phyloP scores from a whole-genome alignment of 768 basidiomycete genomes.

The Tricholoma flavovirens region DNA sequence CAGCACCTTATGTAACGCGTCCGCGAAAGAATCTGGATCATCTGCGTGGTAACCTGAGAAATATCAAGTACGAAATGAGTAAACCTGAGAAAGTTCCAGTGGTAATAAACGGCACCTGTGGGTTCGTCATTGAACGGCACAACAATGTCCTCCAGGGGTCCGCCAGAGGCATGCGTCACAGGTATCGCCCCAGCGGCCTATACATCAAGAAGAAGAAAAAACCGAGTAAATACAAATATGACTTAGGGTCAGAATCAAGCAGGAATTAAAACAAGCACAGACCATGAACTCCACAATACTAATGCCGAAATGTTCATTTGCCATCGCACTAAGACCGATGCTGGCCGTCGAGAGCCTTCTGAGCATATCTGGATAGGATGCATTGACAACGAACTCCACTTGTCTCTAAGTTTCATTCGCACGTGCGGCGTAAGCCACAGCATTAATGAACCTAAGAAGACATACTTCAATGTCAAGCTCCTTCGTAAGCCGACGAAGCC shows the following conservation, averaged over 20 bases:
- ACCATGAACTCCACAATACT: slow-evolving; percentile 98
- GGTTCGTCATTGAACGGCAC: slow-evolving; percentile 66
- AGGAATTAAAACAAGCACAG: slow-evolving; percentile 18
- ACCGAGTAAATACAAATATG: neutral
- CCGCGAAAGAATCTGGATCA: slow-evolving; percentile 58
- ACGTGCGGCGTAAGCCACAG: neutral
- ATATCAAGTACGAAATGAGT: neutral
- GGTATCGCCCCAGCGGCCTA: slow-evolving; percentile 94
- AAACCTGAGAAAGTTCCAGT: slow-evolving; percentile 1
- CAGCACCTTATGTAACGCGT: slow-evolving; percentile 58
- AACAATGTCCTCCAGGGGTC: slow-evolving; percentile 87
- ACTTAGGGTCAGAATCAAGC: slow-evolving; percentile 1
- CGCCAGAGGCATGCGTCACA: slow-evolving; percentile 88
- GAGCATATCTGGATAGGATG: slow-evolving; percentile 66
- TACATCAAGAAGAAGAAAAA: neutral
- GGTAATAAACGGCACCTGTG: slow-evolving; percentile 46
- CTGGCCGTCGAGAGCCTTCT: slow-evolving; percentile 67
- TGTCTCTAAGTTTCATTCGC: slow-evolving; percentile 41
- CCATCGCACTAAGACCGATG: slow-evolving; percentile 92
- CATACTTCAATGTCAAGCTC: slow-evolving; percentile 63
- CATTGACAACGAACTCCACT: slow-evolving; percentile 80
- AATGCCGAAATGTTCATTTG: slow-evolving; percentile 98
- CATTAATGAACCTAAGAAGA: slow-evolving; percentile 2
- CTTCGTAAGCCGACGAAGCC: slow-evolving; percentile 49
- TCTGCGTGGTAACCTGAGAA: slow-evolving; percentile 72